Conservation (phyloP, 768 basidiomycete genomes). For the Lactarius indigo region DNA sequence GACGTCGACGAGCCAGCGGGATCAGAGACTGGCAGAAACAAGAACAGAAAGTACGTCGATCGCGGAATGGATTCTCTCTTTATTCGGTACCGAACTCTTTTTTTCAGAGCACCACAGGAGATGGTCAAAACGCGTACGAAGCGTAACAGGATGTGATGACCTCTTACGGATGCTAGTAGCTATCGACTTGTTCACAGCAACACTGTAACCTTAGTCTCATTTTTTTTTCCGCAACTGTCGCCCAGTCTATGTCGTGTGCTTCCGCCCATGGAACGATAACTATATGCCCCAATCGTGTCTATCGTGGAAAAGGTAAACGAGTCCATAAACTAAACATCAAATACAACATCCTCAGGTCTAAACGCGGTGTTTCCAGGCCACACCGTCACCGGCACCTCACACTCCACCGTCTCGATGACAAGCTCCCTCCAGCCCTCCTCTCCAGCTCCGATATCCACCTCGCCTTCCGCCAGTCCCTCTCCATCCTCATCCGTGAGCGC, state of each 20-base stretch:
- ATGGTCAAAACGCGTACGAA: constrained; percentile 17
- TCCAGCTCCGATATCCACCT: constrained; percentile 32
- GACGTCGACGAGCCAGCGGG: constrained; percentile 26
- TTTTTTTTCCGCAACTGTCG: background rate
- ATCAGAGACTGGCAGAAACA: constrained; percentile 15
- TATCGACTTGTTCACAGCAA: constrained; percentile 5
- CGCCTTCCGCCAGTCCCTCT: constrained; percentile 17
- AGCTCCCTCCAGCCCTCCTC: constrained; percentile 59
- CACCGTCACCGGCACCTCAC: constrained; percentile 84
- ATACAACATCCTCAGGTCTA: constrained; percentile 72
- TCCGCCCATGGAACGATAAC: background rate
- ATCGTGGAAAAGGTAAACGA: background rate
- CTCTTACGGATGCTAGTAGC: background rate
- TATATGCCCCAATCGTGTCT: constrained; percentile 9
- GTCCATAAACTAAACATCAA: constrained; percentile 50
- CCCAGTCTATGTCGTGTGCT: constrained; percentile 9
- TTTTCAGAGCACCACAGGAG: constrained; percentile 24
- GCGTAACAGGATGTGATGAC: constrained; percentile 23
- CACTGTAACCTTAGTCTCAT: constrained; percentile 19
- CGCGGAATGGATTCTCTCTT: background rate
- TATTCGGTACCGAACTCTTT: background rate
- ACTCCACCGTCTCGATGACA: constrained; percentile 85
- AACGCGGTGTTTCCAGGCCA: constrained; percentile 90
- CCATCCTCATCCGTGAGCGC: constrained; percentile 33
- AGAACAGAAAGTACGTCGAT: constrained; percentile 21